Percentiles rank a stretch among this genome's conserved stretches.
Evolutionary conservation across 1,284 basidiomycete species (phyloP).

Genomic region (Xerocomus cyaneibrunnescens): DNA sequence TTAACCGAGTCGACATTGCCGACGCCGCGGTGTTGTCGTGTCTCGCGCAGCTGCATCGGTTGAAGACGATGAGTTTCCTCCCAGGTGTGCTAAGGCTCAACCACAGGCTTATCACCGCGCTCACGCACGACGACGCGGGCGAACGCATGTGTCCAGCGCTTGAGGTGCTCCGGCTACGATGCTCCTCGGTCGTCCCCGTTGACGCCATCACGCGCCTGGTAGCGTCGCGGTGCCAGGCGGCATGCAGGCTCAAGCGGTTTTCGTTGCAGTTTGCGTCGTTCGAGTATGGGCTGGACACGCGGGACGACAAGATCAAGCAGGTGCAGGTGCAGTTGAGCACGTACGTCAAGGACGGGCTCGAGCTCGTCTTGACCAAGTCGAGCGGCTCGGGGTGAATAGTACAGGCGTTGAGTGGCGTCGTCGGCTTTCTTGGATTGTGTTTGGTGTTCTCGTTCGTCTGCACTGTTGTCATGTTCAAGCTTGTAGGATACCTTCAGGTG

Average conservation of each 20-base stretch:
- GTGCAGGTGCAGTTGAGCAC: slow-evolving; percentile 10
- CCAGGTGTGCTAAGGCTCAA: slow-evolving; percentile 33
- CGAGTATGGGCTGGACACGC: slow-evolving; percentile 30
- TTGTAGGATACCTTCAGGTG: background rate
- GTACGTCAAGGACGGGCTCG: slow-evolving; percentile 21
- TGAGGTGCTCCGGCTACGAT: slow-evolving; percentile 28
- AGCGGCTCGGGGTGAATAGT: slow-evolving; percentile 8
- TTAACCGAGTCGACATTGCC: slow-evolving; percentile 26
- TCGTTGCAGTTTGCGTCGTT: slow-evolving; percentile 30
- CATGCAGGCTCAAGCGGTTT: slow-evolving; percentile 21
- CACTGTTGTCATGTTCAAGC: background rate
- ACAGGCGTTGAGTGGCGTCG: no score
- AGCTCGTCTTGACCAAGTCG: slow-evolving; percentile 25
- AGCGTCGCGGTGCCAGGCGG: slow-evolving; percentile 21
- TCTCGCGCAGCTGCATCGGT: slow-evolving; percentile 17
- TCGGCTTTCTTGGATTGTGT: background rate
- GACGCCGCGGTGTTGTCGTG: slow-evolving; percentile 26
- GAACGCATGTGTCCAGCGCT: slow-evolving; percentile 26
- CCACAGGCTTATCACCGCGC: slow-evolving; percentile 29
- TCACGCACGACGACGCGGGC: slow-evolving; percentile 8
- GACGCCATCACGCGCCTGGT: slow-evolving; percentile 28
- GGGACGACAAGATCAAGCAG: slow-evolving; percentile 27
- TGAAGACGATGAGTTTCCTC: slow-evolving; percentile 24
- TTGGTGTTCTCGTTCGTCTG: background rate
- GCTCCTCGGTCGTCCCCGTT: slow-evolving; percentile 25